Conservation (phyloP, 352 stramenopile species). For the Globisporangium okanoganense region DNA sequence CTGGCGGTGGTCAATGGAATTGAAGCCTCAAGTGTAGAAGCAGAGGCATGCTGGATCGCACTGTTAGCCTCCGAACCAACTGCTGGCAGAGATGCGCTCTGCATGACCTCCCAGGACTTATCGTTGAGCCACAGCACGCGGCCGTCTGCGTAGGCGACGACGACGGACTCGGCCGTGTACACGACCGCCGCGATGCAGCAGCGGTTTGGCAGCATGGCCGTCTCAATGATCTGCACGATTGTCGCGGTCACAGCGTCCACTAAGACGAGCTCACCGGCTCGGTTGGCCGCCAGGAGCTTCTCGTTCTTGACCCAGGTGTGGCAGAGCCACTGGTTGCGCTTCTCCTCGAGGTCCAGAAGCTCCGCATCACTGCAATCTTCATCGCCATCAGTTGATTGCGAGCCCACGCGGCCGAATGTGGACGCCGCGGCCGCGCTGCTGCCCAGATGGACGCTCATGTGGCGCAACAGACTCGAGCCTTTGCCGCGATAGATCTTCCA, state of each 20-base stretch:
- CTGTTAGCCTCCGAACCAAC: not conserved
- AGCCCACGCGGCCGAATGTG: not conserved
- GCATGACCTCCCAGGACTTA: constrained; percentile 38
- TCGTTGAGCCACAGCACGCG: constrained; percentile 45
- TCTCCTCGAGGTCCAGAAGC: constrained; percentile 43
- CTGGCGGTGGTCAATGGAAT: not conserved
- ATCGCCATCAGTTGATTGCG: too few relatives aligned
- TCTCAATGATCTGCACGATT: constrained; percentile 30
- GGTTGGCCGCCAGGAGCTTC: constrained; percentile 45
- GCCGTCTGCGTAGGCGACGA: constrained; percentile 49
- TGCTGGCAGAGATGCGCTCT: constrained; percentile 24
- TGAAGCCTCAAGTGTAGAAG: not conserved
- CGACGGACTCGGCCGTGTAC: constrained; percentile 45
- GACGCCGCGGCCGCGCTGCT: not conserved
- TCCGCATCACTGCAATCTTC: constrained; percentile 1
- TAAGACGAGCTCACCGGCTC: constrained; percentile 47
- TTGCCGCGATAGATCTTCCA: constrained; percentile 59
- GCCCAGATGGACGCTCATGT: constrained; percentile 14
- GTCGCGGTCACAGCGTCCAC: constrained; percentile 32
- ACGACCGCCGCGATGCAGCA: constrained; percentile 44
- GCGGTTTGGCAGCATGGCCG: constrained; percentile 28
- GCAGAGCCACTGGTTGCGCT: constrained; percentile 39
- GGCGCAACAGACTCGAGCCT: constrained; percentile 27
- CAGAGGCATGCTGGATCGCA: not conserved
- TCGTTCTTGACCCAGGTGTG: constrained; percentile 56